Percentiles rank a stretch among this genome's conserved stretches.
These are phyloP conservation scores for Sordariomycetes sp. DNA, from an alignment of 2,329 filamentous ascomycete species.

Conservation along the genomic window DNA sequence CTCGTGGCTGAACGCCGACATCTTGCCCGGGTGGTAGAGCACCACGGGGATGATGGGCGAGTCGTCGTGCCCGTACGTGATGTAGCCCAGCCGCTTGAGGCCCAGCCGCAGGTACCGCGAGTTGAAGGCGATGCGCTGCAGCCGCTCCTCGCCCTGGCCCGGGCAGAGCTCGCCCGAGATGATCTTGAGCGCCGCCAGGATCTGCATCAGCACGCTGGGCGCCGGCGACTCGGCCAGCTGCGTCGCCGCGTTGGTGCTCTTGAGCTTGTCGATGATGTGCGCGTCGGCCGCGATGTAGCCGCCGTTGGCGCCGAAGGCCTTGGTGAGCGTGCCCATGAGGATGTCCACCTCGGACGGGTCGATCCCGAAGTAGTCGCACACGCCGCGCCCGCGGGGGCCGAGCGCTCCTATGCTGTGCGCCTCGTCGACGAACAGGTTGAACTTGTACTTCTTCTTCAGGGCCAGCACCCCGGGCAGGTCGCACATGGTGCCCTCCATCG, in stretches of 20 bases:
- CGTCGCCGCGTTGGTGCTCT: conserved; percentile 74
- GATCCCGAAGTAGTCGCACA: conserved; percentile 94
- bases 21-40: conserved; percentile 97
- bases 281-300: conserved; percentile 90
- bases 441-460: conserved; percentile 94
- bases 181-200: conserved; percentile 73
- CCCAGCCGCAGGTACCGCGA: conserved; percentile 95
- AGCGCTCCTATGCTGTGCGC: conserved; percentile 93
- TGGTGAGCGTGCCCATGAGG: conserved; percentile 95
- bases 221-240: conserved; percentile 80
- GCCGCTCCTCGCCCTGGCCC: conserved; percentile 87
- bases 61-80: conserved; percentile 95
- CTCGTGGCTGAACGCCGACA: conserved; percentile 95
- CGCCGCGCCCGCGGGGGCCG: conserved; percentile 77
- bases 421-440: conserved; percentile 90
- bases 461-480: conserved; percentile 83
- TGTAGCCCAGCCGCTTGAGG: conserved; percentile 91
- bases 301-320: conserved; percentile 96
- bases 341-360: conserved; percentile 84
- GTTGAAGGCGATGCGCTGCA: conserved; percentile 96
- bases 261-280: conserved; percentile 83
- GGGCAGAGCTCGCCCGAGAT: conserved; percentile 82
- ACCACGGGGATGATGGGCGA: conserved; percentile 92
- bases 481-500: conserved; percentile 98
- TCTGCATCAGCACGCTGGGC: conserved; percentile 84